Evolutionary conservation across 345 rosid genomes (phyloP).

Genomic region (Boechera retrofracta): DNA sequence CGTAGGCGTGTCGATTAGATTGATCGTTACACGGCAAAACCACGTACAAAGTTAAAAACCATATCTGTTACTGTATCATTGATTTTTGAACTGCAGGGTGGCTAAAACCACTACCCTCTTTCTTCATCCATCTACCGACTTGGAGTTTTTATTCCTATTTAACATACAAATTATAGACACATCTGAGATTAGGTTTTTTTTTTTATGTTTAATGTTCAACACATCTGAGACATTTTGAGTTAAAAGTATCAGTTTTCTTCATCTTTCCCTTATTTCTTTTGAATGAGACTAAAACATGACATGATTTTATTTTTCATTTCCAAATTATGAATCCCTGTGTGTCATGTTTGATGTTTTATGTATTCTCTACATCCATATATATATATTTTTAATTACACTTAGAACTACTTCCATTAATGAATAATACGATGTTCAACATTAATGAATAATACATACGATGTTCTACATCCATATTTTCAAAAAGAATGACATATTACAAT

Average conservation of each 20-base stretch:
- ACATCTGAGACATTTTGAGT: not conserved
- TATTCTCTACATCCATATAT: conserved; percentile 8
- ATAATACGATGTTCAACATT: too few relatives aligned
- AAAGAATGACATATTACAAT: not conserved
- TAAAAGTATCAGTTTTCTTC: not conserved
- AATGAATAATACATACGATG: too few relatives aligned
- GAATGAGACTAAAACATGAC: conserved; percentile 14
- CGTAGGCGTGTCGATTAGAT: conserved; percentile 37
- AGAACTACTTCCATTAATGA: too few relatives aligned
- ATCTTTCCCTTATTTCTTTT: not conserved
- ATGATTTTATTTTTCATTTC: conserved; percentile 30
- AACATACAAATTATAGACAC: not conserved
- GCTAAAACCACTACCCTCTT: not conserved
- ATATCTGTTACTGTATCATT: not conserved
- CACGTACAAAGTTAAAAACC: not conserved
- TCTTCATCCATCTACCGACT: too few relatives aligned
- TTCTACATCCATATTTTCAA: conserved; percentile 5
- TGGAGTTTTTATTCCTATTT: not conserved
- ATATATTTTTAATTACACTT: too few relatives aligned
- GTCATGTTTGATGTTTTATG: conserved; percentile 5
- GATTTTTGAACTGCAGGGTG: conserved; percentile 11
- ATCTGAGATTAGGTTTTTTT: not conserved
- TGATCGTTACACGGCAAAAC: not conserved
- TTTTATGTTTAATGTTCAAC: not conserved
- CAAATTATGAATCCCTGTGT: conserved; percentile 16